Conservation (phyloP, 768 basidiomycete genomes). For the Pholiota molesta region DNA sequence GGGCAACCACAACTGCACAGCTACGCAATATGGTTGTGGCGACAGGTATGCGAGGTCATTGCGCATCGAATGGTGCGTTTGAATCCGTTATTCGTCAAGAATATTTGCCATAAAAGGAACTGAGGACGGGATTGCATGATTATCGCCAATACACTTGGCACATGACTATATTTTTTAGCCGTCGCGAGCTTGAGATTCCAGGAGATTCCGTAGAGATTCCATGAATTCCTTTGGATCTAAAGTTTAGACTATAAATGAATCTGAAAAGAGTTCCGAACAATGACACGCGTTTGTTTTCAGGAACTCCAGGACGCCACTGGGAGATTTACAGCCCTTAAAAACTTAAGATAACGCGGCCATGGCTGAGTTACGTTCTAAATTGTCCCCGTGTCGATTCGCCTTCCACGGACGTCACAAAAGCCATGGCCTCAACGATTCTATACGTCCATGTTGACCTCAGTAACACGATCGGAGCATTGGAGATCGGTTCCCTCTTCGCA, state of each 20-base stretch:
- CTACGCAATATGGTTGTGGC: too few relatives aligned
- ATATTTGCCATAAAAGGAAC: not conserved
- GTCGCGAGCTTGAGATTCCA: not conserved
- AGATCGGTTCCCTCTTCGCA: constrained; percentile 29
- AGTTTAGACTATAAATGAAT: not conserved
- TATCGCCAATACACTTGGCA: too few relatives aligned
- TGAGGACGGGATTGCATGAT: too few relatives aligned
- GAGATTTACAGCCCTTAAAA: too few relatives aligned
- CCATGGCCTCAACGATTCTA: not conserved
- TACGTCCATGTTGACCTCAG: constrained; percentile 16
- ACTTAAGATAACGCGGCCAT: too few relatives aligned
- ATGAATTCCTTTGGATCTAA: not conserved
- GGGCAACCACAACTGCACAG: too few relatives aligned
- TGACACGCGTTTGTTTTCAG: too few relatives aligned
- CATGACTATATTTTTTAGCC: not conserved
- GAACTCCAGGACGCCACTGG: too few relatives aligned
- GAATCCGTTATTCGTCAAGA: too few relatives aligned
- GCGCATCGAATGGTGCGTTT: too few relatives aligned
- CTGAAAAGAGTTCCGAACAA: not conserved
- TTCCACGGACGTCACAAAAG: not conserved
- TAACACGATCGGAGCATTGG: constrained; percentile 26
- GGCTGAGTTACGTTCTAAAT: not conserved
- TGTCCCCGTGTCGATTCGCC: not conserved
- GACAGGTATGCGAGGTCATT: too few relatives aligned
- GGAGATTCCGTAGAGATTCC: not conserved